A percentile compares a stretch with the other conserved stretches of the same genome.
Evolutionary conservation across 2,329 filamentous ascomycete species (phyloP).

Genomic region (Xylariaceae sp.): DNA sequence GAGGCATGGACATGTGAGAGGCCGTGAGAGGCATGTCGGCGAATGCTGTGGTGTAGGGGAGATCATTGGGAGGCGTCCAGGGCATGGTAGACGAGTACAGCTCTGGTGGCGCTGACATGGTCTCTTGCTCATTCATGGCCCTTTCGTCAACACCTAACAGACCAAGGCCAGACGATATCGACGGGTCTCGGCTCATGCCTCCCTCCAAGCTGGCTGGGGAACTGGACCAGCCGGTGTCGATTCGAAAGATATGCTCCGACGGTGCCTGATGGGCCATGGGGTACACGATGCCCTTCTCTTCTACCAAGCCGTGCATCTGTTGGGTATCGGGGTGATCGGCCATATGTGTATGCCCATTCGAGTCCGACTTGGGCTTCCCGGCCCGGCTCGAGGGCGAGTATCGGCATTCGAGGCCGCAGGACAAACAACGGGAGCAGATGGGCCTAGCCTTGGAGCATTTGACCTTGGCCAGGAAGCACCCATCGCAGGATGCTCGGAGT

Average conservation of each 20-base stretch:
- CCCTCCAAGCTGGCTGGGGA: constrained; percentile 29
- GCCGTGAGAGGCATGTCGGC: constrained; percentile 25
- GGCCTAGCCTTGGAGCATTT: constrained; percentile 48
- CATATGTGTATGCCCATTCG: constrained; percentile 9
- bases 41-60: constrained; percentile 25
- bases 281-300: constrained; percentile 25
- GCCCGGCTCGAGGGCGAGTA: constrained; percentile 46
- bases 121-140: constrained; percentile 14
- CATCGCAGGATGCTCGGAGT: constrained; percentile 43
- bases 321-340: constrained; percentile 12
- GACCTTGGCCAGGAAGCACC: constrained; percentile 48
- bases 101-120: constrained; percentile 21
- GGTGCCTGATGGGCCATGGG: constrained; percentile 14
- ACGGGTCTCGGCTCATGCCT: constrained; percentile 25
- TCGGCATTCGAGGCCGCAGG: constrained; percentile 40
- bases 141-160: constrained; percentile 24
- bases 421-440: constrained; percentile 43
- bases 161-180: constrained; percentile 26
- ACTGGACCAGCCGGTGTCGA: constrained; percentile 32
- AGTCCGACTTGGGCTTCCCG: constrained; percentile 39
- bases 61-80: constrained; percentile 32
- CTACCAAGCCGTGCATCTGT: constrained; percentile 16
- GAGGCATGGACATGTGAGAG: constrained; percentile 18
- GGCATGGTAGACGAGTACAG: constrained; percentile 30
- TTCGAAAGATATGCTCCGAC: constrained; percentile 26